These are phyloP conservation scores for Xerocomellus amylosporus DNA, from an alignment of 768 basidiomycete species.

Conservation along the genomic window DNA sequence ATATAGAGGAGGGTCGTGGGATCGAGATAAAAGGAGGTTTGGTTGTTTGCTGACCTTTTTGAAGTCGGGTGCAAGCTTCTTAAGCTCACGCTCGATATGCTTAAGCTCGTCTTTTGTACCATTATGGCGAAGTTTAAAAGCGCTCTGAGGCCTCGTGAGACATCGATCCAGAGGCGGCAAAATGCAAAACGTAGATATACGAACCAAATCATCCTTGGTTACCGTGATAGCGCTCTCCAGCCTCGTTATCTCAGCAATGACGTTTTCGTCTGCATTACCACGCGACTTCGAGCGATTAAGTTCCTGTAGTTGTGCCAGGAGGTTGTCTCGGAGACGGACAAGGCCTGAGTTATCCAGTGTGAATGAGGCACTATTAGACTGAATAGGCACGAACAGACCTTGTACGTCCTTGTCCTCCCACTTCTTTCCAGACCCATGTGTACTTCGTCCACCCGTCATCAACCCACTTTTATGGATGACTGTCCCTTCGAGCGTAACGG, in stretches of 20 bases:
- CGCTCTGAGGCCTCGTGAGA: conserved; percentile 47
- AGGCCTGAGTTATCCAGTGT: conserved; percentile 35
- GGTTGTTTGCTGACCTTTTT: conserved; percentile 52
- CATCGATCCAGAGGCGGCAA: background rate
- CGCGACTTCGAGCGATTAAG: conserved; percentile 81
- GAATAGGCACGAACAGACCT: conserved; percentile 42
- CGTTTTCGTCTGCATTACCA: conserved; percentile 77
- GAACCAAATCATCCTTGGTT: conserved; percentile 79
- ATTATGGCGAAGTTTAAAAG: conserved; percentile 67
- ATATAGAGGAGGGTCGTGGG: background rate
- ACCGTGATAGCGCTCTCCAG: conserved; percentile 76
- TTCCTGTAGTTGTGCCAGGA: conserved; percentile 75
- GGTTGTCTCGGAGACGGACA: conserved; percentile 62
- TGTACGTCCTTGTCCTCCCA: conserved; percentile 95
- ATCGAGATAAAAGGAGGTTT: background rate
- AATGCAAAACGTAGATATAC: conserved; percentile 18
- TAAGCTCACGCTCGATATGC: conserved; percentile 70
- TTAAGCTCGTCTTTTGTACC: conserved; percentile 85
- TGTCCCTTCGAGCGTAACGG: conserved; percentile 95
- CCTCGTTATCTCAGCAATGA: conserved; percentile 72
- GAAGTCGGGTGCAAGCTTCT: conserved; percentile 62
- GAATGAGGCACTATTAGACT: conserved; percentile 26
- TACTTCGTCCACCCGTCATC: conserved; percentile 92
- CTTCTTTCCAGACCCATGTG: conserved; percentile 72
- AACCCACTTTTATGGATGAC: conserved; percentile 96